phyloP scores from a whole-genome alignment of 805 yeast genomes.

The Saturnispora gosingensis region DNA sequence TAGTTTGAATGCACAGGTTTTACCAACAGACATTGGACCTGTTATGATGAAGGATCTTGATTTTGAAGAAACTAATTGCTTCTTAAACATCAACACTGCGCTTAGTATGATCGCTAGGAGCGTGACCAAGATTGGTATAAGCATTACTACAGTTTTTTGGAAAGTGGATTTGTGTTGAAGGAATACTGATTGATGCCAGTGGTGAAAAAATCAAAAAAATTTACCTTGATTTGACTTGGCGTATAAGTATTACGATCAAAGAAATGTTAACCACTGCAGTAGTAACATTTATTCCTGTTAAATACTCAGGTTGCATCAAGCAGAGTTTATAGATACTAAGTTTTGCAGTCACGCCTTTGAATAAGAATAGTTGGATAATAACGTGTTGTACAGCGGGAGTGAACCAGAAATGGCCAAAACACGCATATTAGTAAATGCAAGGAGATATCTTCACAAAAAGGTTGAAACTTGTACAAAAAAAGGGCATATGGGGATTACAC shows the following conservation, averaged over 20 bases:
- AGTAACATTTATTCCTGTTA: not conserved
- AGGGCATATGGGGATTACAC: no score
- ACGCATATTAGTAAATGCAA: no score
- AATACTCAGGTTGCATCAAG: no score
- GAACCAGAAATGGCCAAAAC: no score
- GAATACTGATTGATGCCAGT: not conserved
- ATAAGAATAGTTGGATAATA: no score
- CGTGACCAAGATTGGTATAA: conserved; percentile 10
- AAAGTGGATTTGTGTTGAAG: not conserved
- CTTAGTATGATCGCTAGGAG: conserved; percentile 9
- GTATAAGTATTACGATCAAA: not conserved
- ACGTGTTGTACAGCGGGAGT: no score
- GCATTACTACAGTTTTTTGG: conserved; percentile 1
- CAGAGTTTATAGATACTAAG: no score
- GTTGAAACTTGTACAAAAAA: no score
- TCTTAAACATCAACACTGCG: conserved; percentile 8
- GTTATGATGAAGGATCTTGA: conserved; percentile 15
- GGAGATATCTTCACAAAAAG: no score
- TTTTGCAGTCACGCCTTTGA: no score
- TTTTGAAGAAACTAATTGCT: conserved; percentile 10
- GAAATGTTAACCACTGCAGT: not conserved
- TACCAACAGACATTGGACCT: conserved; percentile 19
- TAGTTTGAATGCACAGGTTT: conserved; percentile 17
- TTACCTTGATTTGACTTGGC: not conserved
- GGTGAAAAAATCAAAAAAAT: not conserved